phyloP scores from a whole-genome alignment of 208 protist species.

The Angomonas ambiguus region DNA sequence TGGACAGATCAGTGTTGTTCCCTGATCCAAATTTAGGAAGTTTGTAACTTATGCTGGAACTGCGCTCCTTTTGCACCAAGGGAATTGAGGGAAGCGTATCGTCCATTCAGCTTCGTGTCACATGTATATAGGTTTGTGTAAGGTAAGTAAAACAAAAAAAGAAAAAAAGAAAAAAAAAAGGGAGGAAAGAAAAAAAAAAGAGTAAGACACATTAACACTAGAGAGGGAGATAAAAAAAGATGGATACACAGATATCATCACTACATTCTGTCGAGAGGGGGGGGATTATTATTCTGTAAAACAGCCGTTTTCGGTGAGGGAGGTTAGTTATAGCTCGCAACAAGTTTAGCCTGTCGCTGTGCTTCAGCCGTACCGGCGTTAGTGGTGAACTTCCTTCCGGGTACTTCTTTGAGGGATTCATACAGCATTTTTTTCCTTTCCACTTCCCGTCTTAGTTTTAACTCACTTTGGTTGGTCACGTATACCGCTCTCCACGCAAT shows the following conservation, averaged over 20 bases:
- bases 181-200: not conserved
- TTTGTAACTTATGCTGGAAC: no score
- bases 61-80: no score
- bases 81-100: no score
- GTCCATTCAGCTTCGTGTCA: no score
- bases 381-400: constrained; percentile 48
- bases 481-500: constrained; percentile 52
- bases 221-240: not conserved
- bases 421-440: constrained; percentile 29
- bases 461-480: constrained; percentile 50
- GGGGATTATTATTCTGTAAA: not conserved
- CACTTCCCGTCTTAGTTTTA: constrained; percentile 24
- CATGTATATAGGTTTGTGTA: no score
- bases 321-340: constrained; percentile 6
- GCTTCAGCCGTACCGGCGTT: constrained; percentile 27
- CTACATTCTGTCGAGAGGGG: no score
- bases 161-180: constrained; percentile 1
- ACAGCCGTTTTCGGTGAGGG: not conserved
- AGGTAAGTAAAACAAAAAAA: not conserved
- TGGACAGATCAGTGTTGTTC: no score
- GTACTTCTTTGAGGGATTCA: constrained; percentile 37
- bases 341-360: constrained; percentile 4
- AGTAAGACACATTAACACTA: not conserved
- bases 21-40: no score
- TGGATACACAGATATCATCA: no score